Base-by-base conservation (phyloP, 805 yeast genomes). In the Candida boidinii region DNA sequence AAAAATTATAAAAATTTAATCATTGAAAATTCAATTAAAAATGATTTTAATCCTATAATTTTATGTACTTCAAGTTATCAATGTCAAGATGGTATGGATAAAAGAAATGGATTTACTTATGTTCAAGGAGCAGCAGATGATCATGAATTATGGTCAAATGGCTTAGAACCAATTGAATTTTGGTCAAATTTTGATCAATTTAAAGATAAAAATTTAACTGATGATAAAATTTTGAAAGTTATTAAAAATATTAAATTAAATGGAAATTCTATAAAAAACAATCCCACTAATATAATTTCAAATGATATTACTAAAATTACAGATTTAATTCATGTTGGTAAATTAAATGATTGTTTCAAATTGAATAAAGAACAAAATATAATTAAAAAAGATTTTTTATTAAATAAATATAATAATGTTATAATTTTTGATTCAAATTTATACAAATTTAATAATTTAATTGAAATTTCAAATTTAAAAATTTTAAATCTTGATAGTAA, bases 61-160 rank as follows among this genome's bases (percentile, higher is more conserved):
- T 72, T 31, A 6, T 65, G 84, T 31, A 78, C 86, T 0, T 79
- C 82, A 0, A 79, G 88, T 27, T 62, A 64, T 35, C 64, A 62
- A 48, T 71, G 68, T 14, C 79, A 73, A 42, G 84, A 77, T 51
- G 85, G 83, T 7, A 56, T 59, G 6, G 66, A 60, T 31, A 57
- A 58, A 30, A 44, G 66, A 30, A 38, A 52, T 7, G 79, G 76
- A 0, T 78, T 58, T 42, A 55, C 66, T 0, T 87, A 87, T 48
- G 82, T 86, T 1, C 96, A 86, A 54, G 96, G 96, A 1, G 92
- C 95, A 0, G 96, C 92, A 0, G 96, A 87, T 53, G 96, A 88
- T 46, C 95, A 87, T 51, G 96, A 87, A 46, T 60, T 79, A 9
- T 87, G 96, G 96, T 70, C 79, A 0, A 61, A 68, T 4, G 58